phyloP scores from a whole-genome alignment of 2,329 filamentous ascomycete species.

The Zymoseptoria brevis region DNA sequence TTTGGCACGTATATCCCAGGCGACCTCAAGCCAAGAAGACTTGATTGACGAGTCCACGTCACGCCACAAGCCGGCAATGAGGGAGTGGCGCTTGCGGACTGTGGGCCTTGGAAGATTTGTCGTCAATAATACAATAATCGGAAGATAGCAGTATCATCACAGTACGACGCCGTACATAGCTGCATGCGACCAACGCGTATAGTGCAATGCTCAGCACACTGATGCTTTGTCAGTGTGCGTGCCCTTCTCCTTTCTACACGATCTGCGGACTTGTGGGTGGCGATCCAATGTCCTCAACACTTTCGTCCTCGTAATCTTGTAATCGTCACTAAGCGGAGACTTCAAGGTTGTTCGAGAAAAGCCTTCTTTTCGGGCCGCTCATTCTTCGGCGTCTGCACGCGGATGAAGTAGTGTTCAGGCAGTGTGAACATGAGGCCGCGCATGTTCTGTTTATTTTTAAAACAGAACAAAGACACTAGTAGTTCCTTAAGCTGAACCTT shows the following conservation, averaged over 20 bases:
- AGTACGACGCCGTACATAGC: too few relatives aligned
- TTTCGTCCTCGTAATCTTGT: neutral
- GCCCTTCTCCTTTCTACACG: too few relatives aligned
- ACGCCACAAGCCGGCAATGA: neutral
- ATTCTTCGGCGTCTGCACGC: neutral
- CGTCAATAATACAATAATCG: neutral
- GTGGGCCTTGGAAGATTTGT: neutral
- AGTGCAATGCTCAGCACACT: neutral
- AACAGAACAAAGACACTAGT: neutral
- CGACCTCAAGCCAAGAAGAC: neutral
- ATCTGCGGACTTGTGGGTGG: too few relatives aligned
- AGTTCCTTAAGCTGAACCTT: neutral
- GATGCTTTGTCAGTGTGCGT: too few relatives aligned
- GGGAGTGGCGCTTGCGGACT: neutral
- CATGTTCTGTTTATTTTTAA: neutral
- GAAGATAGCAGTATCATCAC: neutral
- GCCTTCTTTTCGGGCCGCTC: neutral
- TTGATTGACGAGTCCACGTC: neutral
- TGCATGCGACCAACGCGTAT: neutral
- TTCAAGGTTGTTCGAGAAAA: neutral
- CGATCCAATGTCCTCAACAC: neutral
- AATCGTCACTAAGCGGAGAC: neutral
- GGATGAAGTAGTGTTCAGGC: neutral
- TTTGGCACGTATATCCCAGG: neutral
- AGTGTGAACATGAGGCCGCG: neutral